Base-by-base conservation (phyloP, 305 asterid genomes). In the Solanum hybrid region DNA sequence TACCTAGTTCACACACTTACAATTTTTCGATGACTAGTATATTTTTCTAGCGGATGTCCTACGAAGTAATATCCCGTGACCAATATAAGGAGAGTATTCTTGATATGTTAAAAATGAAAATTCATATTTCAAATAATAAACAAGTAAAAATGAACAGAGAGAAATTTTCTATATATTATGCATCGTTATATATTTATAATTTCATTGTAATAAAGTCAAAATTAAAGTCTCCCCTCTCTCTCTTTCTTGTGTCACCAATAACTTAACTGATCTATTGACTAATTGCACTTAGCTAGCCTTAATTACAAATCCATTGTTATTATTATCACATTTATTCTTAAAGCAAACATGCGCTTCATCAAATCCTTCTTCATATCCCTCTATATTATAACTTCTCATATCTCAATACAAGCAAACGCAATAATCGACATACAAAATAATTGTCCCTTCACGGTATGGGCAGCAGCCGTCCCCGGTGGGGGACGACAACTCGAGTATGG, bases 381-480 rank as follows among this genome's bases (percentile, higher is more conserved):
- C 66, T 26, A 78, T 88, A n/a, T 40, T 80, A n/a, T 84, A 27
- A 37, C 69, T n/a, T 86, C 0, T 73, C 66, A 19, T 73, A 78
- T 37, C 40, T 35, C 7, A 10, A 89, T 37, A 84, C 40, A 22
- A 87, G 78, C 87, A 27, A 90, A 84, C 7, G 87, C 90, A 79
- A 73, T 11, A 4, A 88, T 90, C 69, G 77, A 69, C 13, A 73
- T 92, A 42, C 64, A 51, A 27, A 92, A 91, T 84, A 90, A 90
- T 9, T 92, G 93, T 81, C 81, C 88, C 29, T 90, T 66, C 90
- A 73, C 92, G 0, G 89, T 90, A 26, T 92, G 94, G 94, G 93
- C 92, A 15, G 93, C 93, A 6, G 91, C 92, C 0, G 12, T 89
- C 1, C 92, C 92, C 1, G 91, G 92, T 19, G 94, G 94, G 1